These are phyloP conservation scores for Beauveria caledonica DNA, from an alignment of 2,329 filamentous ascomycete species.

Conservation along the genomic window DNA sequence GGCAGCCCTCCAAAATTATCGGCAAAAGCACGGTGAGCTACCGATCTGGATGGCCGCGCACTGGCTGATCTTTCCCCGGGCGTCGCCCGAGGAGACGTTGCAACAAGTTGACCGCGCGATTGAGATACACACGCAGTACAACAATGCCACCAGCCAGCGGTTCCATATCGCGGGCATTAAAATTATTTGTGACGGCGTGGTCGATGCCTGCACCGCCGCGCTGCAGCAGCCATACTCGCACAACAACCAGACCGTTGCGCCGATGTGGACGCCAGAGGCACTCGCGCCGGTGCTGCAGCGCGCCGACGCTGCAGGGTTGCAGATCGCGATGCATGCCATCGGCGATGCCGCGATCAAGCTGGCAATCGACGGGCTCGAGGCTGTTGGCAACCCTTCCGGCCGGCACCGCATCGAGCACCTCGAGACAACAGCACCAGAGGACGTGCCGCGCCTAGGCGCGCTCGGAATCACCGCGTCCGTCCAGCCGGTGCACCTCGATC, in stretches of 20 bases:
- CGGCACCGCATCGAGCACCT: conserved; percentile 57
- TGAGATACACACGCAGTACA: conserved; percentile 26
- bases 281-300: conserved; percentile 45
- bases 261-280: conserved; percentile 46
- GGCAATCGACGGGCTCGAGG: conserved; percentile 46
- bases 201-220: conserved; percentile 55
- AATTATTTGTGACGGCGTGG: conserved; percentile 53
- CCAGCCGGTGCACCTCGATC: conserved; percentile 51
- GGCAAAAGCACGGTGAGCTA: conserved; percentile 20
- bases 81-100: conserved; percentile 25
- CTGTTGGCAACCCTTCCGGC: conserved; percentile 30
- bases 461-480: conserved; percentile 54
- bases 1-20: conserved; percentile 31
- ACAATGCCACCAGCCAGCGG: conserved; percentile 25
- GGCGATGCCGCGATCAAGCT: conserved; percentile 38
- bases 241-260: conserved; percentile 31
- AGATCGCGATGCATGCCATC: conserved; percentile 28
- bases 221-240: conserved; percentile 49
- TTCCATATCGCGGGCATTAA: conserved; percentile 52
- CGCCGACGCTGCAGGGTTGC: conserved; percentile 44
- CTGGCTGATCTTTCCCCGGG: conserved; percentile 37
- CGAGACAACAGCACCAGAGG: conserved; percentile 46
- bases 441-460: conserved; percentile 46
- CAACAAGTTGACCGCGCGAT: conserved; percentile 37
- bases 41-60: conserved; percentile 40